Base-by-base conservation (phyloP, 2,329 filamentous ascomycete species). In the Sarocladiaceae sp. region DNA sequence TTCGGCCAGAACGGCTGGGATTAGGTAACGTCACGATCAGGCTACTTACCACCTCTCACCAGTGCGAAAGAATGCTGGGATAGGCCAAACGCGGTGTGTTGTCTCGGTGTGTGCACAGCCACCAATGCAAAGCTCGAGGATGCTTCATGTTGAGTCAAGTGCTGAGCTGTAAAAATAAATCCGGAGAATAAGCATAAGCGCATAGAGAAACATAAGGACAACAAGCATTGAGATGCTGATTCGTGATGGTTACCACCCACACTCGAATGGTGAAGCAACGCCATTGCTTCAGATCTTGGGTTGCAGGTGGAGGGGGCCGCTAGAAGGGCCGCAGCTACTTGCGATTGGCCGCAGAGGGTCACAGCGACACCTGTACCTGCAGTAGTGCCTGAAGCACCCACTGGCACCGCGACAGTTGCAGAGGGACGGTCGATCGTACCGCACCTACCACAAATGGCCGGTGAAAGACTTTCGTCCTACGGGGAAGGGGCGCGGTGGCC, bases 231-330 rank as follows among this genome's bases (percentile, higher is more conserved):
- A 3, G 40, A 40, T 23, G 40, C 17, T 44, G 40, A 28, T 26
- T 44, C 22, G 22, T 22, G 18, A 6, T 12, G 10, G 20, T 23
- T 44, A n/a, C 25, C 44, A 31, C n/a, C 44, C 44, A 18, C 44
- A 25, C n/a, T 26, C 7, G 17, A 17, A 48, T 48, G 44, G 44
- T 48, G 44, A 48, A 20, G 44, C 44, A 48, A 48, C 25, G 26
- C 44, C 44, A 48, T 11, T 48, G 44, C 44, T 33, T 48, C 44
- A 48, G 44, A 48, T 48, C 44, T 48, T 22, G 44, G 26, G 37
- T 36, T 6, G 33, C 8, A 36, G 33, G 6, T 6, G 13, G 44
- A 17, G 4, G 44, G 44, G 44, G 44, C 33, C 23, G 28, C 22
- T 8, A 17, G 20, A 48, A 10, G 22, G 44, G 26, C 44, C n/a